Evolutionary conservation across 2,329 filamentous ascomycete genomes (phyloP), one percentile per base, ranked within the genome.

Genomic region (Helotiales sp.): DNA sequence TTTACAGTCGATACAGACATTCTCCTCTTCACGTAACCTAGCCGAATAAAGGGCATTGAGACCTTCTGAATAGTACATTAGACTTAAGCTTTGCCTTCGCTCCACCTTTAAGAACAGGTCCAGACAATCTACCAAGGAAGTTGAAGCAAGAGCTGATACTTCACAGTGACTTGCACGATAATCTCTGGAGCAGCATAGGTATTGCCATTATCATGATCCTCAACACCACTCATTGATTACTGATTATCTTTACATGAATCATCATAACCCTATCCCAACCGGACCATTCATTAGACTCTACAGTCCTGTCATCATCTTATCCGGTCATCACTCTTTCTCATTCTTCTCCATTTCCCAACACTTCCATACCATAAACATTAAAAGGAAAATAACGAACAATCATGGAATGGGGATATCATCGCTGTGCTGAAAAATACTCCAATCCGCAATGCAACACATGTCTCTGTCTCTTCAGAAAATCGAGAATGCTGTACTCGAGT

Each of bases 361-460:
- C 25, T 47, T 34, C 44, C 40, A 24, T 33, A 48, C 22, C 17
- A 9, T 42, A 12, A 33, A 30, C 25, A 48, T 17, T 17, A 48
- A 8, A 42, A 30, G 36, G 54, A 54, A 44, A 25, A 44, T n/a
- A 55, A 55, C 48, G 40, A 38, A 47, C 25, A 24, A 22, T 34
- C 24, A 60, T 59, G 59, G 55, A 54, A 61, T 56, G 62, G 60
- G 66, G 64, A 64, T 68, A 68, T 68, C 66, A 65, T 68, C 63
- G 64, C 65, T 65, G 50, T 58, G 55, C 52, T 55, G 48, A 57
- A 57, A 55, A 42, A 29, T n/a, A n/a, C 30, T 17, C 54, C 55
- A 48, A 53, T 55, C 31, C 59, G 61, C 61, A 64, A 64, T 63
- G 61, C 63, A 54, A 44, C 55, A 40, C 12, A 25, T 48, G 31